Evolutionary conservation across 2,329 filamentous ascomycete genomes (phyloP).

Genomic region (Ceratocystis huliohia): DNA sequence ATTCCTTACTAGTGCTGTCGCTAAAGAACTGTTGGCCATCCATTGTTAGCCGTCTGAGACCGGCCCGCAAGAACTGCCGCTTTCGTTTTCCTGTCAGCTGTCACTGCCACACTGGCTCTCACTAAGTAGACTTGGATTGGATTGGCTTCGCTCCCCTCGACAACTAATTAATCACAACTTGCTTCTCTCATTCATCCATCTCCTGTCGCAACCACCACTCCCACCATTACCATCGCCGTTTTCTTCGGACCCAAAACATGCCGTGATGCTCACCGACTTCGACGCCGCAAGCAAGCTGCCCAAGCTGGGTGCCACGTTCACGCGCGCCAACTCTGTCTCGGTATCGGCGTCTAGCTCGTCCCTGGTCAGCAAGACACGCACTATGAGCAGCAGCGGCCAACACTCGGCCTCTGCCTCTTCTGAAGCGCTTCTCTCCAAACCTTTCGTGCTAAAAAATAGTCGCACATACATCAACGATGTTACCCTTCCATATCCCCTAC

Average conservation of each 20-base stretch:
- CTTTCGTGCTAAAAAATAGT: conserved; percentile 62
- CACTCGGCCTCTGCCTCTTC: conserved; percentile 32
- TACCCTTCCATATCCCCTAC: conserved; percentile 65
- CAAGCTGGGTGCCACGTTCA: conserved; percentile 2
- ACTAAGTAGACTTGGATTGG: neutral
- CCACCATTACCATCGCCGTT: neutral
- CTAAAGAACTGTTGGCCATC: neutral
- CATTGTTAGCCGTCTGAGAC: conserved; percentile 1
- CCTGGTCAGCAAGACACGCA: conserved; percentile 27
- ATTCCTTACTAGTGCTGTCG: conserved; percentile 4
- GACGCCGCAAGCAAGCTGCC: conserved; percentile 2
- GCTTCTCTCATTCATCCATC: too few relatives aligned
- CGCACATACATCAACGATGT: conserved; percentile 71
- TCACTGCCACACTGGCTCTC: neutral
- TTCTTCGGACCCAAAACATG: neutral
- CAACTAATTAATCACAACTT: too few relatives aligned
- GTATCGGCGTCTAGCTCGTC: neutral
- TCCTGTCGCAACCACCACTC: neutral
- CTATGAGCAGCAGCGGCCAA: conserved; percentile 22
- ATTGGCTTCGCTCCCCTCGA: too few relatives aligned
- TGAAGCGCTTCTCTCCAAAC: conserved; percentile 34
- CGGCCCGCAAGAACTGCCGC: neutral
- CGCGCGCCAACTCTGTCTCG: neutral
- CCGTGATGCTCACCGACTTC: conserved; percentile 4
- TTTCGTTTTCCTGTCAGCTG: conserved; percentile 1